Evolutionary conservation across 2,329 filamentous ascomycete species (phyloP), one percentile per base, ranked within the genome.

Genomic region (Xenoacremonium recifei): DNA sequence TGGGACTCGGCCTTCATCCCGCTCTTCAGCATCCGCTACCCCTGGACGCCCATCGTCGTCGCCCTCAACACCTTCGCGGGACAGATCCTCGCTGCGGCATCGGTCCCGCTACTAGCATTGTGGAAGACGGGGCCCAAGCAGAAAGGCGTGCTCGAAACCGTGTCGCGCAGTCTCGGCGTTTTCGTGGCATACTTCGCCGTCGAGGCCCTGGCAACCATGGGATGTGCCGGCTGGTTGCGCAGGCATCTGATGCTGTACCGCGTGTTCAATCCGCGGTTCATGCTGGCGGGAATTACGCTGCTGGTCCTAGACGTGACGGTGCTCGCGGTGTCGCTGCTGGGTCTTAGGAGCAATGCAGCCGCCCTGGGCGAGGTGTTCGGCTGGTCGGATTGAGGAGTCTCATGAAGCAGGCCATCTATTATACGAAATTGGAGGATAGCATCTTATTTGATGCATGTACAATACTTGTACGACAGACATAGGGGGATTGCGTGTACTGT

Each of bases 1-100:
- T 99, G 93, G 93, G 93, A 99, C 68, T 80, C 82, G 16, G 92
- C 90, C 3, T 99, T 99, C 68, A 88, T 99, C 52, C 87, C 92
- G 0, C 76, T 97, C 6, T 82, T 85, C 44, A 81, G 80, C 5
- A 80, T 99, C 50, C 80, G 80, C 43, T 96, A 99, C 67, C 93
- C 93, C 1, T 96, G 88, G 87, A 87, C 83, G 0, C 91, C 91
- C 0, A 61, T 97, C 3, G 73, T 93, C 18, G 81, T 99, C 25
- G 70, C 81, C 2, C 75, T 95, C 46, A 99, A 97, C 71, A 90
- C 87, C 1, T 96, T 93, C 55, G 91, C 86, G 7, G 85, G 89
- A 0, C 92, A 95, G 63, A 89, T 97, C 45, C 71, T 97, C 1
- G 87, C 89, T 29, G 86, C 84, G 2, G 72, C 86, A 4, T 83